These are phyloP conservation scores for Talaromyces wortmannii DNA, from an alignment of 495 filamentous ascomycete species.

Conservation along the genomic window DNA sequence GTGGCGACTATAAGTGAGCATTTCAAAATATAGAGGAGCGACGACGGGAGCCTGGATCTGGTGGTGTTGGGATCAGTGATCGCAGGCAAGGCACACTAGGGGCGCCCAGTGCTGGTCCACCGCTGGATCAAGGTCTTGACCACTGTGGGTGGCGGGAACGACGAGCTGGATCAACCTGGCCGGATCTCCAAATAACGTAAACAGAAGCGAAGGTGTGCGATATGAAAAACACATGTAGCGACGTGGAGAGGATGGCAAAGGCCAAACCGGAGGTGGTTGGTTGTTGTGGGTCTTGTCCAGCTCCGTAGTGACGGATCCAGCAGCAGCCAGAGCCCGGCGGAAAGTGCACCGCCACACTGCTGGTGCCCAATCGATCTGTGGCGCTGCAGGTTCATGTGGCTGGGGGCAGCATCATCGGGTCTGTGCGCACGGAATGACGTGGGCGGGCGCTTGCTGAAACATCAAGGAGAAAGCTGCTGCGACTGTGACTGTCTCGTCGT, in stretches of 20 bases:
- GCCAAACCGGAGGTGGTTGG: no score
- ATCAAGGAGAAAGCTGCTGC: no score
- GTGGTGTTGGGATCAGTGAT: background rate
- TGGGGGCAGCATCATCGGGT: background rate
- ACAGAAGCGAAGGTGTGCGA: no score
- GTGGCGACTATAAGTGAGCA: constrained; percentile 36
- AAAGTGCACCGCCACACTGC: no score
- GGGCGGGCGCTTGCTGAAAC: background rate
- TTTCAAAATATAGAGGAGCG: constrained; percentile 23
- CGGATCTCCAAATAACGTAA: constrained; percentile 3
- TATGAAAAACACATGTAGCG: no score
- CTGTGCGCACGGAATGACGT: background rate
- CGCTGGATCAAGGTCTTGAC: constrained; percentile 4
- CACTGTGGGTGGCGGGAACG: background rate
- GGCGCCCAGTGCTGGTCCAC: background rate
- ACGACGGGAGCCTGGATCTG: background rate
- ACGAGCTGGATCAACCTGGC: constrained; percentile 7
- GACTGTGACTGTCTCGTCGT: no score
- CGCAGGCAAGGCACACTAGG: background rate
- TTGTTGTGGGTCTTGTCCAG: no score
- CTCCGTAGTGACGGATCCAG: no score
- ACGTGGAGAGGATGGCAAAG: no score
- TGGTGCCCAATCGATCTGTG: no score
- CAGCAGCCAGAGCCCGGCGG: no score
- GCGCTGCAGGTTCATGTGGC: background rate